phyloP scores from a whole-genome alignment of 306 rosid genomes.

The Lathyrus oleraceus region DNA sequence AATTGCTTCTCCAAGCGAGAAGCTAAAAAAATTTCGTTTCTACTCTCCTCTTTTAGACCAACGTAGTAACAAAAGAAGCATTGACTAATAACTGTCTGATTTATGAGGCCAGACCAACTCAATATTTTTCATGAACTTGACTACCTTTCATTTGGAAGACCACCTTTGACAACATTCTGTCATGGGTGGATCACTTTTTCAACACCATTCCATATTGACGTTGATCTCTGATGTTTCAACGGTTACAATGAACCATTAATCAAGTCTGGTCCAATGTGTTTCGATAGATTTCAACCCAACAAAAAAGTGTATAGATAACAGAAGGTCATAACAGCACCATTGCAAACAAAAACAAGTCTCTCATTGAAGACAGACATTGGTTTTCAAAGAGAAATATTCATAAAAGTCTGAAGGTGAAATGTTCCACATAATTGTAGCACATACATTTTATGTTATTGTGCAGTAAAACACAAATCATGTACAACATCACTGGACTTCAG shows the following conservation, averaged over 20 bases:
- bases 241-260: not conserved
- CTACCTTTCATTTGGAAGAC: not conserved
- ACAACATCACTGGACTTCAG: constrained; percentile 29
- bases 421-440: constrained; percentile 17
- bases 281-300: no score
- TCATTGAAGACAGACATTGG: not conserved
- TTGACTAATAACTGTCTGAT: not conserved
- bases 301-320: no score
- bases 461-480: not conserved
- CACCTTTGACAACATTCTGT: not conserved
- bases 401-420: not conserved
- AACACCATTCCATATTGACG: not conserved
- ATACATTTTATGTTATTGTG: not conserved
- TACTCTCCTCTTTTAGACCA: no score
- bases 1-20: no score
- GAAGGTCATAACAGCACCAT: not conserved
- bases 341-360: not conserved
- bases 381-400: not conserved
- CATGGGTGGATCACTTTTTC: not conserved
- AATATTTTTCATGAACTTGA: no score
- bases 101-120: not conserved
- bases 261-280: not conserved
- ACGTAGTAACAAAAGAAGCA: no score
- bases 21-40: no score
- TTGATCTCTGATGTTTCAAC: not conserved